These are phyloP conservation scores for Rubus idaeus DNA, from an alignment of 306 rosid species.

Conservation along the genomic window DNA sequence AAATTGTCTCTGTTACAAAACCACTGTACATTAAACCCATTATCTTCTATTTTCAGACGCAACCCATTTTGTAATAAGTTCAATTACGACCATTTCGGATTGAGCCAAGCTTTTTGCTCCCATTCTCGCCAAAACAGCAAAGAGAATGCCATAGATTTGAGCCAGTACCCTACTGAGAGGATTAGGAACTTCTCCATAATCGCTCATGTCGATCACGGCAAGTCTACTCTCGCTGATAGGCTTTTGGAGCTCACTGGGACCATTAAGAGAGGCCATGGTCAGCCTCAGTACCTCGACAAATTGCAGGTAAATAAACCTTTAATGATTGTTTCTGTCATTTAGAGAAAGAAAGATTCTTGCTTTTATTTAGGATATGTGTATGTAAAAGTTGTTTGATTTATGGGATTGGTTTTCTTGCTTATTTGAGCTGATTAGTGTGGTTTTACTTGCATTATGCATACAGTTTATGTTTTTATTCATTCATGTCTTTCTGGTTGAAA, in stretches of 20 bases:
- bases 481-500: neutral
- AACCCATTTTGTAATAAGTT: conserved; percentile 22
- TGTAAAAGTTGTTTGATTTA: neutral
- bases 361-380: neutral
- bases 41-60: conserved; percentile 27
- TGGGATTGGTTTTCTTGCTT: neutral
- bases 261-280: conserved; percentile 89
- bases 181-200: conserved; percentile 81
- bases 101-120: conserved; percentile 51
- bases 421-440: neutral
- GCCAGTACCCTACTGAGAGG: conserved; percentile 62
- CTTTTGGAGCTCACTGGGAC: conserved; percentile 94
- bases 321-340: neutral
- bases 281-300: conserved; percentile 85
- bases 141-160: conserved; percentile 60
- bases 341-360: neutral
- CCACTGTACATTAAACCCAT: conserved; percentile 19
- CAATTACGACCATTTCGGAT: conserved; percentile 27
- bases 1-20: conserved; percentile 25
- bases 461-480: neutral
- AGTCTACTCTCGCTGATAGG: conserved; percentile 82
- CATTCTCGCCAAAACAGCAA: conserved; percentile 49
- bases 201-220: conserved; percentile 81
- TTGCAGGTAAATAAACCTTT: conserved; percentile 55
- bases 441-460: neutral